Evolutionary conservation across 805 yeast genomes (phyloP), one percentile per base, ranked within the genome.

Genomic region (Suhomyces pyralidae): DNA sequence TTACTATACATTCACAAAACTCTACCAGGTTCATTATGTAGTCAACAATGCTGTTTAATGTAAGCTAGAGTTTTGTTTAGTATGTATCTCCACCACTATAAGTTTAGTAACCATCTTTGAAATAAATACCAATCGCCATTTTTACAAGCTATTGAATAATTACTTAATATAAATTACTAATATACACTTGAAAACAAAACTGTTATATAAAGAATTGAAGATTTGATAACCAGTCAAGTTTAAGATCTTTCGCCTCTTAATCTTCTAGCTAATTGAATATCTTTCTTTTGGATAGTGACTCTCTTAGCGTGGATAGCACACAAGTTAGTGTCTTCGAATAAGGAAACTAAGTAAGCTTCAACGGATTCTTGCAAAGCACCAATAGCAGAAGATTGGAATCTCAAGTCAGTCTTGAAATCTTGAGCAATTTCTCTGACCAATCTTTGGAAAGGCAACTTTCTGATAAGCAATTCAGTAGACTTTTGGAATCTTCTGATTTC

Each of bases 221-320:
- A 17, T 36, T 22, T 48, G 40, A 46, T 26, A 42, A 45, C 42
- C 42, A 38, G 24, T 19, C 46, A 24, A 34, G 49, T 57, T 56
- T 84, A 88, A 63, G 93, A 83, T 86, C 94, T 86, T 81, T 88
- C 96, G 77, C 97, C 98, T 80, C 97, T 87, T 74, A 93, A 85
- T 82, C 98, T 88, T 81, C 97, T 88, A 63, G 98, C 99, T 71
- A 93, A 83, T 73, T 92, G 97, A 74, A 93, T 90, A 77, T 93
- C 99, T 81, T 92, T 92, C 90, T 91, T 93, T 83, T 90, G 97
- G 70, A 93, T 90, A 61, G 99, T 93, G 65, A 93, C 98, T 80
- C 99, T 88, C 86, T 94, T 93, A 68, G 98, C 99, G 78, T 93
- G 99, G 64, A 91, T 90, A 61, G 98, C 97, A 80, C 97, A 94